These are phyloP conservation scores for Chlorokybus atmophyticus DNA, from an alignment of 139 green algal genomes.

Conservation along the genomic window DNA sequence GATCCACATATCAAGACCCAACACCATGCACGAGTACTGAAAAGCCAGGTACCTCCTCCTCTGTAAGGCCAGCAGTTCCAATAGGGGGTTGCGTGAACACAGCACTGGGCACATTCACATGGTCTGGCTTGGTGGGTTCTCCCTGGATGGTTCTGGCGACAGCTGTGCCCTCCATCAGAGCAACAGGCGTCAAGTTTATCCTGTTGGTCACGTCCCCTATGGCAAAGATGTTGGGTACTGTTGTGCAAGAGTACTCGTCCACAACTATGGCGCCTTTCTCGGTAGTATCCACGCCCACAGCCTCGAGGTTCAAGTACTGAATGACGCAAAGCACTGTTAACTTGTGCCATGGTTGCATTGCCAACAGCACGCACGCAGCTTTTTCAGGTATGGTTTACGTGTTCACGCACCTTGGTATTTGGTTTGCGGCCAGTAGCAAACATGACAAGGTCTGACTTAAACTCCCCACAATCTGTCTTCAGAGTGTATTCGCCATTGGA, in stretches of 20 bases:
- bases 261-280: slow-evolving; percentile 55
- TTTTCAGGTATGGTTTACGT: background rate
- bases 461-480: slow-evolving; percentile 15
- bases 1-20: background rate
- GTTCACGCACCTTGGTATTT: slow-evolving; percentile 37
- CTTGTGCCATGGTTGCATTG: too few species aligned
- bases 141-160: slow-evolving; percentile 72
- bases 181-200: slow-evolving; percentile 87
- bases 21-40: background rate
- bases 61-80: slow-evolving; percentile 73
- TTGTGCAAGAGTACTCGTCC: slow-evolving; percentile 74
- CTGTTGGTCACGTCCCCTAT: slow-evolving; percentile 90
- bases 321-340: too few species aligned
- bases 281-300: slow-evolving; percentile 37
- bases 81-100: slow-evolving; percentile 83
- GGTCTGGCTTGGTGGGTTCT: slow-evolving; percentile 63
- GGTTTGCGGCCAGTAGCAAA: slow-evolving; percentile 72
- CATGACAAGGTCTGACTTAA: slow-evolving; percentile 57
- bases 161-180: slow-evolving; percentile 91
- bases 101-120: slow-evolving; percentile 52
- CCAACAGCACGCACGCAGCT: too few species aligned
- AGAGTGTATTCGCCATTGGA: slow-evolving; percentile 19
- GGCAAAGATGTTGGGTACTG: slow-evolving; percentile 71
- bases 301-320: slow-evolving; percentile 28
- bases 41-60: slow-evolving; percentile 61